Conservation (phyloP, 306 rosid genomes). For the Ochetophila trinervis region DNA sequence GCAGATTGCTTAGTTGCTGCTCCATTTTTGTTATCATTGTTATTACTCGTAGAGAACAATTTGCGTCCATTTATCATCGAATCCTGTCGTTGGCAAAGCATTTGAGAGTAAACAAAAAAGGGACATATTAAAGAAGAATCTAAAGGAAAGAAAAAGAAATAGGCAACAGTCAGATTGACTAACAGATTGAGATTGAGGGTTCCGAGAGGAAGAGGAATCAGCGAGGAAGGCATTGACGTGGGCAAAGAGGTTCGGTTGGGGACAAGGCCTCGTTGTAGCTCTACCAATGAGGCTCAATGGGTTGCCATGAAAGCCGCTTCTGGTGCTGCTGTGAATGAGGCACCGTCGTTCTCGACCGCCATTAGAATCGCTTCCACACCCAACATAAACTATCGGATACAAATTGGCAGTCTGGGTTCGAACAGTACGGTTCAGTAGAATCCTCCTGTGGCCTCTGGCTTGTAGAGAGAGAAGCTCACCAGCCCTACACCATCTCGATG, state of each 20-base stretch:
- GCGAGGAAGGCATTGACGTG: conserved; percentile 34
- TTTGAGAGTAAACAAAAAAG: neutral
- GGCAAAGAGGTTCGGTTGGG: conserved; percentile 10
- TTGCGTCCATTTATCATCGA: conserved; percentile 26
- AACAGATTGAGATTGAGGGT: conserved; percentile 26
- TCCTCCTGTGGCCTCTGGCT: neutral
- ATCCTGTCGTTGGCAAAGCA: conserved; percentile 15
- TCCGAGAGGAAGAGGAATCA: conserved; percentile 26
- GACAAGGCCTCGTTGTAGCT: neutral
- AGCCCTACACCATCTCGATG: conserved; percentile 31
- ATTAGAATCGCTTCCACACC: neutral
- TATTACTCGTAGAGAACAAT: conserved; percentile 31
- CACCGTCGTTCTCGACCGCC: conserved; percentile 3
- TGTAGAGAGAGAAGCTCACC: conserved; percentile 24
- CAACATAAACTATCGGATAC: neutral
- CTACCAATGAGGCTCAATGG: neutral
- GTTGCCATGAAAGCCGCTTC: conserved; percentile 26
- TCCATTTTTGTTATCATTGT: conserved; percentile 14
- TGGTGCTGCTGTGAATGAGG: conserved; percentile 12
- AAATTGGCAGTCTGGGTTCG: conserved; percentile 6
- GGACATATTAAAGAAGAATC: neutral
- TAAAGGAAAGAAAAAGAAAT: neutral
- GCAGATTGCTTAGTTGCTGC: conserved; percentile 17
- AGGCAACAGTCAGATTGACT: conserved; percentile 11
- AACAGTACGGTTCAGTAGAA: neutral